Conservation (phyloP, 257 asterid species). For the Rehmannia glutinosa region DNA sequence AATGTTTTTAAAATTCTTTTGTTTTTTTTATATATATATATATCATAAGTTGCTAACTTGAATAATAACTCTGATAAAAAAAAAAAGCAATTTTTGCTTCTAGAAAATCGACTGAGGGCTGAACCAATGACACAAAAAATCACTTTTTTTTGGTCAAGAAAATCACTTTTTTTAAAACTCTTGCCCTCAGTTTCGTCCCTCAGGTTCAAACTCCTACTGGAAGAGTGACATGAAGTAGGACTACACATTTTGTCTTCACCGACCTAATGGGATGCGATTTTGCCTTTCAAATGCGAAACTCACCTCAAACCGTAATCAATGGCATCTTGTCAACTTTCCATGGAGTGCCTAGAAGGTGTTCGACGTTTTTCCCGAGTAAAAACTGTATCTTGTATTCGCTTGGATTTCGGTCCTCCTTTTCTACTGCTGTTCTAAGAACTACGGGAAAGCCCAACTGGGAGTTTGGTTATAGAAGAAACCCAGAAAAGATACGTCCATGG, state of each 20-base stretch:
- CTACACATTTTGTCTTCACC: neutral
- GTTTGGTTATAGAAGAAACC: neutral
- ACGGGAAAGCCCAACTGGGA: constrained; percentile 10
- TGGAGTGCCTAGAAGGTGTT: constrained; percentile 26
- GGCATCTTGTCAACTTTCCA: constrained; percentile 20
- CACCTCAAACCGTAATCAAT: constrained; percentile 17
- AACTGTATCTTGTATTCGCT: constrained; percentile 12
- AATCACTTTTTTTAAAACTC: no score
- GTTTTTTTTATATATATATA: no score
- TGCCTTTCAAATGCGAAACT: constrained; percentile 26
- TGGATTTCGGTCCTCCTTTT: constrained; percentile 17
- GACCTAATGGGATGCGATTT: constrained; percentile 38
- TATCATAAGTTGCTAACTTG: no score
- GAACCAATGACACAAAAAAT: no score
- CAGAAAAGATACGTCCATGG: constrained; percentile 9
- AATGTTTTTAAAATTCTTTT: no score
- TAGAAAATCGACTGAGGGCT: no score
- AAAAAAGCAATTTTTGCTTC: no score
- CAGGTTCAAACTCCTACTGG: no score
- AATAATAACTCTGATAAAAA: no score
- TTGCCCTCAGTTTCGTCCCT: no score
- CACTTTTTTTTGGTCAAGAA: no score
- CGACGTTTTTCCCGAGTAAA: constrained; percentile 27
- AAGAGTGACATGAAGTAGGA: neutral
- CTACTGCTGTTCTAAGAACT: constrained; percentile 26